These are phyloP conservation scores for Schizochytrium sp. DNA, from an alignment of 108 stramenopile genomes.

Conservation along the genomic window DNA sequence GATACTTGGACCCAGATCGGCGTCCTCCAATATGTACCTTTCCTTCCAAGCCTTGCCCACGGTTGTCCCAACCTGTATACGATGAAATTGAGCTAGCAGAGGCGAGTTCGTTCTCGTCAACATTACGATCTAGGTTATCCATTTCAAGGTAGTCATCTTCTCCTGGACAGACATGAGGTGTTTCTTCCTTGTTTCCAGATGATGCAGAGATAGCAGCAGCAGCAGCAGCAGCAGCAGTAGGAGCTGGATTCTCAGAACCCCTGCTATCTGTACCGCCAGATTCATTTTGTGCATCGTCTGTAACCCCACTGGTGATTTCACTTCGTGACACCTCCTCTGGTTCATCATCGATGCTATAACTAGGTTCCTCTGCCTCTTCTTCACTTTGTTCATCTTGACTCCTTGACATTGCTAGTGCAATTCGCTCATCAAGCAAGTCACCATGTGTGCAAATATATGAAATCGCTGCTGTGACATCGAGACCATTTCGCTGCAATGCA, in stretches of 20 bases:
- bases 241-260: neutral
- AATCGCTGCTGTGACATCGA: conserved; percentile 45
- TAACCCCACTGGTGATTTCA: neutral
- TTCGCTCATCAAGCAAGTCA: conserved; percentile 41
- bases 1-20: neutral
- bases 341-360: neutral
- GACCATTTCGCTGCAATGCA: neutral
- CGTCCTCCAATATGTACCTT: neutral
- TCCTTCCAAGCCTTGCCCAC: neutral
- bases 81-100: neutral
- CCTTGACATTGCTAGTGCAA: conserved; percentile 7
- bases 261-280: neutral
- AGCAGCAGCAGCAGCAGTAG: too few species aligned
- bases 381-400: neutral
- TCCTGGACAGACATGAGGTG: neutral
- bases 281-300: neutral
- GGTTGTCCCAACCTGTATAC: neutral
- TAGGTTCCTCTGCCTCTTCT: neutral
- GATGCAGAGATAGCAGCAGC: too few species aligned
- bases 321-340: neutral
- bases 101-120: neutral
- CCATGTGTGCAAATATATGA: conserved; percentile 6
- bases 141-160: conserved; percentile 7
- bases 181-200: too few species aligned
- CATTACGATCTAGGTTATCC: neutral